Percentiles rank a stretch among this genome's conserved stretches.
Evolutionary conservation across 495 filamentous ascomycete genomes (phyloP).

Genomic region (Durotheca rogersii): DNA sequence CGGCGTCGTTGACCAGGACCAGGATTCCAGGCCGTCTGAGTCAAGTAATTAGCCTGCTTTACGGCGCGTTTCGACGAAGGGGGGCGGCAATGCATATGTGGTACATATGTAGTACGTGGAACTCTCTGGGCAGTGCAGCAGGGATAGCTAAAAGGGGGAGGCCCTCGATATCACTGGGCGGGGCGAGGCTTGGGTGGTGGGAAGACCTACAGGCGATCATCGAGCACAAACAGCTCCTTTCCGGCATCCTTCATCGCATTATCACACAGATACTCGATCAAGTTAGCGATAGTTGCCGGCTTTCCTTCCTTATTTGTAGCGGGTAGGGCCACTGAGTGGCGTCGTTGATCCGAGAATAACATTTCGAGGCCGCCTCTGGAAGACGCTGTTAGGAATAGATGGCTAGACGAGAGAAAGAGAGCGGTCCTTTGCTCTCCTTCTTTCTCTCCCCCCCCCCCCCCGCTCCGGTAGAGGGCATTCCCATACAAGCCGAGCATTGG

Average conservation of each 20-base stretch:
- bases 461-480: too few relatives aligned
- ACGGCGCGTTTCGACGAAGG: conserved; percentile 13
- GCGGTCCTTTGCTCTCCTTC: too few relatives aligned
- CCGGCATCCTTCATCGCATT: conserved; percentile 83
- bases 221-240: conserved; percentile 85
- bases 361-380: conserved; percentile 90
- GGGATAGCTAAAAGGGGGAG: conserved; percentile 6
- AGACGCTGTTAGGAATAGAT: conserved; percentile 15
- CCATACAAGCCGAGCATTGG: too few relatives aligned
- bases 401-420: too few relatives aligned
- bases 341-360: conserved; percentile 80
- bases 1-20: conserved; percentile 94
- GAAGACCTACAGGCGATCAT: conserved; percentile 75
- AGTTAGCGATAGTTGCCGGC: conserved; percentile 68
- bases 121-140: conserved; percentile 17
- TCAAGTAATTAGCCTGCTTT: conserved; percentile 30
- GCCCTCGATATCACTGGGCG: conserved; percentile 21
- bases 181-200: conserved; percentile 11
- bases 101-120: conserved; percentile 6
- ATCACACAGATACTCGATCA: conserved; percentile 78
- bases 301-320: conserved; percentile 56
- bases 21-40: conserved; percentile 91
- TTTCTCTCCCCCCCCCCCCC: too few relatives aligned
- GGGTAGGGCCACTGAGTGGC: conserved; percentile 69
- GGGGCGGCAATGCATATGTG: conserved; percentile 14